Percentiles rank a stretch among this genome's conserved stretches.
These are phyloP conservation scores for Scalesia atractyloides DNA, from an alignment of 129 eudicot genomes.

Conservation along the genomic window DNA sequence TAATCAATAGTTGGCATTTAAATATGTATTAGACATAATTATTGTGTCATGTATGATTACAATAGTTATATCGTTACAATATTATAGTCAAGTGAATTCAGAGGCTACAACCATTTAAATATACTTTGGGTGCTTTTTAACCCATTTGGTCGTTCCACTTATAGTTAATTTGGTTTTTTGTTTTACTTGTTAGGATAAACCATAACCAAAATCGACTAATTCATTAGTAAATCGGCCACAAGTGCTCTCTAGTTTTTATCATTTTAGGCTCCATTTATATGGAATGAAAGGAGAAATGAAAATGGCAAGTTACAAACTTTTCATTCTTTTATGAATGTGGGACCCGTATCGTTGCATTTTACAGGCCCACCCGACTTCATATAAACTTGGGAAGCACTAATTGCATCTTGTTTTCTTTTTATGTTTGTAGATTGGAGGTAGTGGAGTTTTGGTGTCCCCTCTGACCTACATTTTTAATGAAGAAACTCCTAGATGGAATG, in stretches of 20 bases:
- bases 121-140: neutral
- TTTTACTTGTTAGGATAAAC: neutral
- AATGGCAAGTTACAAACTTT: neutral
- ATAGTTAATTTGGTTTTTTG: neutral
- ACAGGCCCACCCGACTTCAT: neutral
- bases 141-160: neutral
- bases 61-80: neutral
- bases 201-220: neutral
- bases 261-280: neutral
- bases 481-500: slow-evolving; percentile 91
- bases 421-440: slow-evolving; percentile 76
- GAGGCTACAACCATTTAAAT: neutral
- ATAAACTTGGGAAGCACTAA: neutral
- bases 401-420: neutral
- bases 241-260: slow-evolving; percentile 1
- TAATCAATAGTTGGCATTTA: neutral
- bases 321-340: neutral
- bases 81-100: neutral
- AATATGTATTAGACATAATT: neutral
- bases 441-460: slow-evolving; percentile 87
- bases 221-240: neutral
- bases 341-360: neutral
- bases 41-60: neutral
- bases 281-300: neutral
- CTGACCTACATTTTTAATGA: slow-evolving; percentile 89